phyloP scores from a whole-genome alignment of 129 eudicot species.

The Centrapalus pauciflorus region DNA sequence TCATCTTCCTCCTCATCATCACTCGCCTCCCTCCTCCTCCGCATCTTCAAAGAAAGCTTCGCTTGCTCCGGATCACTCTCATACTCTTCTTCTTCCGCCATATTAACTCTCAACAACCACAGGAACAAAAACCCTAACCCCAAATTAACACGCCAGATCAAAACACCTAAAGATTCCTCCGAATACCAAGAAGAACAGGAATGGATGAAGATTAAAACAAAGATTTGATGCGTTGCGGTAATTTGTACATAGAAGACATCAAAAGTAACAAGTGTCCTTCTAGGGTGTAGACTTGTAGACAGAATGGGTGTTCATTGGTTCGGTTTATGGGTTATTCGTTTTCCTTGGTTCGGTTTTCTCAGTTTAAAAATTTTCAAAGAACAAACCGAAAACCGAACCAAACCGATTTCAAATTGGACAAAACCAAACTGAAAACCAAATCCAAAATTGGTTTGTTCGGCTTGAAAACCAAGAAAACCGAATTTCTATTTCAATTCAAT shows the following conservation, averaged over 20 bases:
- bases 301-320: no score
- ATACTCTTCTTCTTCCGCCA: constrained; percentile 89
- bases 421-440: no score
- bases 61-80: constrained; percentile 99
- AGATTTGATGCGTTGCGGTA: constrained; percentile 14
- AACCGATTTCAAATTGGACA: no score
- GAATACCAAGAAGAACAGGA: not conserved
- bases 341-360: no score
- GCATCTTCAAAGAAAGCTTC: constrained; percentile 72
- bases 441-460: no score
- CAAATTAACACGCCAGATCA: constrained; percentile 17
- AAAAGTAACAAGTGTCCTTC: constrained; percentile 21
- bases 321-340: no score
- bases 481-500: no score
- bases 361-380: no score
- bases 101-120: constrained; percentile 12
- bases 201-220: not conserved
- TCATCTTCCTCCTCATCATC: constrained; percentile 67
- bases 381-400: no score
- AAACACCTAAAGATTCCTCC: constrained; percentile 5
- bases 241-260: not conserved
- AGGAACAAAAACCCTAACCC: constrained; percentile 22
- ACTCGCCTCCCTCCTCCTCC: constrained; percentile 80
- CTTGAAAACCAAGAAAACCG: no score
- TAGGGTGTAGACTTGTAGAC: constrained; percentile 22